Conservation (phyloP, 441 rosid genomes). For the Biscutella auriculata region DNA sequence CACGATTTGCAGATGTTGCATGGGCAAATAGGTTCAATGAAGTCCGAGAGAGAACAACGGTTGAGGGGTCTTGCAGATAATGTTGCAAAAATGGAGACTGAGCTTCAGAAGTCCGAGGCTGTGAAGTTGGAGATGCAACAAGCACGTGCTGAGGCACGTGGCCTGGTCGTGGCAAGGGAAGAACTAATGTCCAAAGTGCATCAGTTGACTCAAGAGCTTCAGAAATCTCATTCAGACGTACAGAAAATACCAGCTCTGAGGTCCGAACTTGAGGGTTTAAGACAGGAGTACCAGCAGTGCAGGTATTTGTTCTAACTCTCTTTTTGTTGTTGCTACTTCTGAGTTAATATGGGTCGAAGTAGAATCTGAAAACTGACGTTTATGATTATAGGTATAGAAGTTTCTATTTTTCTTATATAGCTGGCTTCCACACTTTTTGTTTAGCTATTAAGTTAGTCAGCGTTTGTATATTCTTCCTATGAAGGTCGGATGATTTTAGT, state of each 20-base stretch:
- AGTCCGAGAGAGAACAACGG: conserved; percentile 74
- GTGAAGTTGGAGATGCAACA: conserved; percentile 62
- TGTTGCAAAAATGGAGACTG: conserved; percentile 69
- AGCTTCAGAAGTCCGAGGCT: conserved; percentile 57
- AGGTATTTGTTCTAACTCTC: conserved; percentile 34
- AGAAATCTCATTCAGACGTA: conserved; percentile 57
- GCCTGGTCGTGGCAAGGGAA: conserved; percentile 57
- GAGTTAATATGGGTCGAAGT: background rate
- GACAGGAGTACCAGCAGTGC: conserved; percentile 91
- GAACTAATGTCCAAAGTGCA: conserved; percentile 67
- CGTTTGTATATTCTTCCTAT: background rate
- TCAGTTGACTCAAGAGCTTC: conserved; percentile 70
- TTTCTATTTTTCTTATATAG: background rate
- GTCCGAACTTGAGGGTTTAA: conserved; percentile 66
- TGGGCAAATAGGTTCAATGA: conserved; percentile 53
- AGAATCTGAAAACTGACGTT: background rate
- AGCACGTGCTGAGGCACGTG: conserved; percentile 70
- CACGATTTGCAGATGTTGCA: conserved; percentile 81
- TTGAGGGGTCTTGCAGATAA: conserved; percentile 56
- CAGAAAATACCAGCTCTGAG: conserved; percentile 69
- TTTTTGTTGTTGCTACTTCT: conserved; percentile 1
- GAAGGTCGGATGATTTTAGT: background rate
- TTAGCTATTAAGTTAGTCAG: background rate
- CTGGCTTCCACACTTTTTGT: background rate
- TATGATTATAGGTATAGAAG: background rate